Evolutionary conservation across 352 stramenopile genomes (phyloP).

Genomic region (Globisporangium alternatum): DNA sequence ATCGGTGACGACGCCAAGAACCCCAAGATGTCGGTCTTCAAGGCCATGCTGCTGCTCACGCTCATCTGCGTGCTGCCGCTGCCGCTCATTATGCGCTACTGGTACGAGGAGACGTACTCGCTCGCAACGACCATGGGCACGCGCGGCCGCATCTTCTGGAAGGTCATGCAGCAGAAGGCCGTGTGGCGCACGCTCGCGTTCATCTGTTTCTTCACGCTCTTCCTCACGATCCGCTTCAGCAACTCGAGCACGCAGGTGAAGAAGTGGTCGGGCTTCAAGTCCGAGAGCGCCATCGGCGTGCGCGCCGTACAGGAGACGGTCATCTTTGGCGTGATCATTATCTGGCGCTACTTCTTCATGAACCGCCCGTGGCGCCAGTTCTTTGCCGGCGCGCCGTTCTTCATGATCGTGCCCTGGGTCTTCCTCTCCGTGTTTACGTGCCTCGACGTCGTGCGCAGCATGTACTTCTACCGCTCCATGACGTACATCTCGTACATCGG

Average conservation of each 20-base stretch:
- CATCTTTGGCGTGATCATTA: slow-evolving; percentile 22
- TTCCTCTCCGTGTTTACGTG: slow-evolving; percentile 25
- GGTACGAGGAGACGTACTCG: slow-evolving; percentile 35
- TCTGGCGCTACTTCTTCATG: slow-evolving; percentile 37
- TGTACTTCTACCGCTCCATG: slow-evolving; percentile 19
- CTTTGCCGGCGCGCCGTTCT: slow-evolving; percentile 28
- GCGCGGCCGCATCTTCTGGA: slow-evolving; percentile 37
- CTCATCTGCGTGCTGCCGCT: slow-evolving; percentile 28
- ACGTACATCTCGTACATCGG: slow-evolving; percentile 33
- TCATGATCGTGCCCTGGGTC: slow-evolving; percentile 29
- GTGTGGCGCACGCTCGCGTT: slow-evolving; percentile 21
- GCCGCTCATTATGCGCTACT: slow-evolving; percentile 30
- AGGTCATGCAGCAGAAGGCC: slow-evolving; percentile 38
- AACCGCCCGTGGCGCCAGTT: slow-evolving; percentile 31
- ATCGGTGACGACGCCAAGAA: slow-evolving; percentile 17
- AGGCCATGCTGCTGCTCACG: slow-evolving; percentile 26
- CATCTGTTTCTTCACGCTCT: slow-evolving; percentile 44
- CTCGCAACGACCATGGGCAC: slow-evolving; percentile 29
- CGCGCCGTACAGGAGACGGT: slow-evolving; percentile 24
- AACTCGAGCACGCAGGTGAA: slow-evolving; percentile 14
- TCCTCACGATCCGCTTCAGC: slow-evolving; percentile 33
- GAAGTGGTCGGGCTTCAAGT: slow-evolving; percentile 25
- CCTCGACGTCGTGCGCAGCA: slow-evolving; percentile 19
- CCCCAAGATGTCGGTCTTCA: slow-evolving; percentile 24
- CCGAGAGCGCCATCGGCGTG: slow-evolving; percentile 21